Evolutionary conservation across 1,139 yeast species (phyloP).

Genomic region (Saccharomyces uvarum): DNA sequence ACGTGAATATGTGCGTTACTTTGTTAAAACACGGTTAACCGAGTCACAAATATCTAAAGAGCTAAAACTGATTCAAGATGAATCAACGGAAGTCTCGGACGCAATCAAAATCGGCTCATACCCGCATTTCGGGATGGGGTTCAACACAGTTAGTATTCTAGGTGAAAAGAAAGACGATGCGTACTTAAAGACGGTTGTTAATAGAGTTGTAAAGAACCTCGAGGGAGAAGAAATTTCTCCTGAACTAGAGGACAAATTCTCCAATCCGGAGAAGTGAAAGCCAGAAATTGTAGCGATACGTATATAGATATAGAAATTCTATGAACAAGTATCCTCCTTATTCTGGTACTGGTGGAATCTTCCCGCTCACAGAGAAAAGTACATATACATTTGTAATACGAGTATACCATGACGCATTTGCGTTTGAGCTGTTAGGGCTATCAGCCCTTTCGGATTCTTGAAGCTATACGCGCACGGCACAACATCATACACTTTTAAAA

Average conservation of each 20-base stretch:
- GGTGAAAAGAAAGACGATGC: constrained; percentile 42
- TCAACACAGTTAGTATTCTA: constrained; percentile 64
- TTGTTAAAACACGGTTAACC: constrained; percentile 50
- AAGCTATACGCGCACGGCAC: no score
- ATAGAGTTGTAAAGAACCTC: constrained; percentile 39
- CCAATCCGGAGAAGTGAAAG: constrained; percentile 15
- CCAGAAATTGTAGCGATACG: neutral
- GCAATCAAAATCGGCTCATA: constrained; percentile 71
- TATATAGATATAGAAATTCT: neutral
- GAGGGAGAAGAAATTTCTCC: constrained; percentile 49
- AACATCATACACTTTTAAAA: neutral
- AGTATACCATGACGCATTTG: neutral
- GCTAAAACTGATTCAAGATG: constrained; percentile 45
- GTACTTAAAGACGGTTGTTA: constrained; percentile 41
- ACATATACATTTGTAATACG: neutral
- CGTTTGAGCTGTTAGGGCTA: neutral
- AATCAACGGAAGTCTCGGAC: constrained; percentile 35
- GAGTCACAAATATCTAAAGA: constrained; percentile 69
- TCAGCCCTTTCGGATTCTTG: no score
- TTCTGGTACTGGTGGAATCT: neutral
- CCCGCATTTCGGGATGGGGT: constrained; percentile 61
- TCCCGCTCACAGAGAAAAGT: neutral
- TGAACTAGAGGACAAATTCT: constrained; percentile 44
- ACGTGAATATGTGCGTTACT: constrained; percentile 40
- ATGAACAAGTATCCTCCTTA: neutral